phyloP scores from a whole-genome alignment of 768 basidiomycete species.

The Mycena rebaudengoi region DNA sequence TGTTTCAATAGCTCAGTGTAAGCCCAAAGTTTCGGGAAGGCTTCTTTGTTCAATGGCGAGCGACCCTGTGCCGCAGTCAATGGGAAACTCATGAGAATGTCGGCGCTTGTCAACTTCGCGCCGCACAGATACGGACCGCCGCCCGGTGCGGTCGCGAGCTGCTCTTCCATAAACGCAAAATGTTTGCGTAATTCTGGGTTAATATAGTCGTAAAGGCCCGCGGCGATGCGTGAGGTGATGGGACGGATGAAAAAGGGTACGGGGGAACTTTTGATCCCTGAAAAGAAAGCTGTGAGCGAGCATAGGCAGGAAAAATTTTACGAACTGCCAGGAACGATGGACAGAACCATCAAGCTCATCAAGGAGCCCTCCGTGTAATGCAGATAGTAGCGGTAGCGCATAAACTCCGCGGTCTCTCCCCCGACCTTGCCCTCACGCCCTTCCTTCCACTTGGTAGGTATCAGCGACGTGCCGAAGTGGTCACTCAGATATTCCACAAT shows the following conservation, averaged over 20 bases:
- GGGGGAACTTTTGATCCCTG: not conserved
- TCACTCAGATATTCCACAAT: constrained; percentile 9
- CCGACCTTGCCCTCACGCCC: not conserved
- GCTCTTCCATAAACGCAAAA: constrained; percentile 1
- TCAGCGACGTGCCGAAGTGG: not conserved
- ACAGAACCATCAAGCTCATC: not conserved
- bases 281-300: not conserved
- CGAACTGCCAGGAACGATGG: not conserved
- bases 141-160: constrained; percentile 7
- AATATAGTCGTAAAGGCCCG: not conserved
- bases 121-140: constrained; percentile 18
- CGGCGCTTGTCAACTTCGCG: constrained; percentile 3
- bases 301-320: not conserved
- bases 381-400: constrained; percentile 8
- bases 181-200: not conserved
- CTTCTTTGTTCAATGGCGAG: not conserved
- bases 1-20: constrained; percentile 13
- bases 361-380: constrained; percentile 5
- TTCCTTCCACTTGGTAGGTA: not conserved
- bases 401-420: constrained; percentile 4
- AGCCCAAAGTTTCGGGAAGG: constrained; percentile 1
- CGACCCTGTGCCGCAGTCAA: not conserved
- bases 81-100: constrained; percentile 14
- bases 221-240: constrained; percentile 1
- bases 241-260: constrained; percentile 8